A percentile compares a stretch with the other conserved stretches of the same genome.
Conservation (phyloP, 2,329 filamentous ascomycete species). For the Colletotrichum cordylinicola region DNA sequence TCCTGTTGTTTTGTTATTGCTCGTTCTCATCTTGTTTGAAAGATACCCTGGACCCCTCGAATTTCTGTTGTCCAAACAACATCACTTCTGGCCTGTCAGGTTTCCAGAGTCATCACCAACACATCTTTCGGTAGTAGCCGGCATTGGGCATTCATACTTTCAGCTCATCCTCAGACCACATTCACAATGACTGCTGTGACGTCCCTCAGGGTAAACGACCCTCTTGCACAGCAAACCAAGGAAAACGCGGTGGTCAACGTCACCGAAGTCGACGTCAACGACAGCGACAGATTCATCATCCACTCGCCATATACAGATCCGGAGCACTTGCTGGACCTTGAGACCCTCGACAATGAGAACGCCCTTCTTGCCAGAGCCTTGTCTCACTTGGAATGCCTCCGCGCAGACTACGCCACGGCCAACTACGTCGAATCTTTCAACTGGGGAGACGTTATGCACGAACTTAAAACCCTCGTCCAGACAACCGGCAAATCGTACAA, state of each 20-base stretch:
- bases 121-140: background rate
- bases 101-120: background rate
- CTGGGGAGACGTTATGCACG: constrained; percentile 68
- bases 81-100: background rate
- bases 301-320: constrained; percentile 78
- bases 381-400: constrained; percentile 64
- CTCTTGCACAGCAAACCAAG: constrained; percentile 12
- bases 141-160: background rate
- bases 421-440: constrained; percentile 80
- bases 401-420: constrained; percentile 77
- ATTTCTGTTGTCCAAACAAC: background rate
- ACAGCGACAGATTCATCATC: constrained; percentile 51
- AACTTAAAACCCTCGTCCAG: constrained; percentile 58
- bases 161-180: background rate
- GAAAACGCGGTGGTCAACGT: constrained; percentile 2
- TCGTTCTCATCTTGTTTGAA: background rate
- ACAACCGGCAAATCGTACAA: constrained; percentile 62
- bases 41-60: background rate
- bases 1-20: background rate
- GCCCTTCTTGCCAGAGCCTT: constrained; percentile 76
- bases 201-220: constrained; percentile 5
- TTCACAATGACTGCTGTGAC: constrained; percentile 2
- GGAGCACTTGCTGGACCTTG: constrained; percentile 76
- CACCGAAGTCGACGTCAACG: constrained; percentile 1
- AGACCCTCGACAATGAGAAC: constrained; percentile 68